Percentiles rank a stretch among this genome's conserved stretches.
These are phyloP conservation scores for Cladosporium sp. DNA, from an alignment of 2,329 filamentous ascomycete genomes.

Conservation along the genomic window DNA sequence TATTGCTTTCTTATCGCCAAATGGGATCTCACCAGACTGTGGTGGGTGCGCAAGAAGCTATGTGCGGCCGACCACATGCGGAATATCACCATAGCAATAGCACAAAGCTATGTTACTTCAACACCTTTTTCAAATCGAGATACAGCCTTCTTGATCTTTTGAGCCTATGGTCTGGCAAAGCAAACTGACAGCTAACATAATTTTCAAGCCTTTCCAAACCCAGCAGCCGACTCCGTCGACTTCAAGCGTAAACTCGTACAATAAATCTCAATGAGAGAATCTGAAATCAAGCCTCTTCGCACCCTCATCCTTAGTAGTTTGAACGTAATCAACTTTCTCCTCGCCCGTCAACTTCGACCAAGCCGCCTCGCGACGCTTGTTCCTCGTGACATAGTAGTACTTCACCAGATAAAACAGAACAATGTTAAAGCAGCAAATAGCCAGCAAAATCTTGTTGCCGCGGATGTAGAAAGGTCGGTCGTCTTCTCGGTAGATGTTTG, in stretches of 20 bases:
- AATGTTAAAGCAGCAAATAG: slow-evolving; percentile 35
- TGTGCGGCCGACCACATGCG: no score
- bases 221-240: background rate
- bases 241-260: background rate
- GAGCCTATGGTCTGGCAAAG: no score
- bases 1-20: no score
- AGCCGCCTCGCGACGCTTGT: slow-evolving; percentile 23
- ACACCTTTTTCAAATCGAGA: no score
- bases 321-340: slow-evolving; percentile 53
- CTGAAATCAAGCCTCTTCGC: slow-evolving; percentile 45
- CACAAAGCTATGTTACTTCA: no score
- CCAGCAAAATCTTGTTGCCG: slow-evolving; percentile 41
- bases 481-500: slow-evolving; percentile 52
- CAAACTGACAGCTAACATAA: no score
- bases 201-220: no score
- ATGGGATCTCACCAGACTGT: no score
- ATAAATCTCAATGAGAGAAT: slow-evolving; percentile 32
- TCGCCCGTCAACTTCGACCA: slow-evolving; percentile 53
- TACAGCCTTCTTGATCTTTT: no score
- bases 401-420: slow-evolving; percentile 34
- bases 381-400: slow-evolving; percentile 36
- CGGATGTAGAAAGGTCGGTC: slow-evolving; percentile 47
- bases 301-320: slow-evolving; percentile 38
- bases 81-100: no score
- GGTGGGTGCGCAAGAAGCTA: no score